Evolutionary conservation across 2,329 filamentous ascomycete species (phyloP).

Genomic region (Colletotrichum neosansevieriae): DNA sequence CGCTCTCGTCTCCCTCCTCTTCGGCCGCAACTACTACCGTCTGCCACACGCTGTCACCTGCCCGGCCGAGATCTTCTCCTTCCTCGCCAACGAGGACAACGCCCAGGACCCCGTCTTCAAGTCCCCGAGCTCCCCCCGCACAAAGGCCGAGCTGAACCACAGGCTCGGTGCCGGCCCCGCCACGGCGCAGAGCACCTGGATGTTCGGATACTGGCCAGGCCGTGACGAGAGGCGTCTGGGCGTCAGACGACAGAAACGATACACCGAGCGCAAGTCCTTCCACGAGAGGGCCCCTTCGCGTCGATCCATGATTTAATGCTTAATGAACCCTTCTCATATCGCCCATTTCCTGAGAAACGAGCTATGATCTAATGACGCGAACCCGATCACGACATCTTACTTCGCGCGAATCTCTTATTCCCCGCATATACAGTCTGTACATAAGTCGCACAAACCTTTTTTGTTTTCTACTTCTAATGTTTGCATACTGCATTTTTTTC

Average conservation of each 20-base stretch:
- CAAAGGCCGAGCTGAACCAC: slow-evolving; percentile 72
- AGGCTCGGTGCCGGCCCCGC: slow-evolving; percentile 49
- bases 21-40: slow-evolving; percentile 69
- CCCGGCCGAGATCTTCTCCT: slow-evolving; percentile 82
- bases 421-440: no score
- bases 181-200: slow-evolving; percentile 65
- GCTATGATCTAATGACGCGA: no score
- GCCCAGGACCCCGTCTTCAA: slow-evolving; percentile 80
- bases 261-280: slow-evolving; percentile 53
- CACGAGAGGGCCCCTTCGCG: slow-evolving; percentile 21
- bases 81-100: slow-evolving; percentile 79
- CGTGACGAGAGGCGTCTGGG: slow-evolving; percentile 46
- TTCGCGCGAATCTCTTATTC: no score
- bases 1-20: slow-evolving; percentile 72
- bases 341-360: no score
- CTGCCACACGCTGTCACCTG: slow-evolving; percentile 81
- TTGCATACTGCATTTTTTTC: no score
- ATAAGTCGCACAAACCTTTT: no score
- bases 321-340: neutral
- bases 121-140: slow-evolving; percentile 72
- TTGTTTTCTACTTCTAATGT: no score
- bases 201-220: slow-evolving; percentile 58
- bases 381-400: no score
- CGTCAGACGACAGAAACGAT: slow-evolving; percentile 55
- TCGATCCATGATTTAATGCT: slow-evolving; percentile 15